Conservation (phyloP, 306 rosid genomes). For the Canavalia ensiformis region DNA sequence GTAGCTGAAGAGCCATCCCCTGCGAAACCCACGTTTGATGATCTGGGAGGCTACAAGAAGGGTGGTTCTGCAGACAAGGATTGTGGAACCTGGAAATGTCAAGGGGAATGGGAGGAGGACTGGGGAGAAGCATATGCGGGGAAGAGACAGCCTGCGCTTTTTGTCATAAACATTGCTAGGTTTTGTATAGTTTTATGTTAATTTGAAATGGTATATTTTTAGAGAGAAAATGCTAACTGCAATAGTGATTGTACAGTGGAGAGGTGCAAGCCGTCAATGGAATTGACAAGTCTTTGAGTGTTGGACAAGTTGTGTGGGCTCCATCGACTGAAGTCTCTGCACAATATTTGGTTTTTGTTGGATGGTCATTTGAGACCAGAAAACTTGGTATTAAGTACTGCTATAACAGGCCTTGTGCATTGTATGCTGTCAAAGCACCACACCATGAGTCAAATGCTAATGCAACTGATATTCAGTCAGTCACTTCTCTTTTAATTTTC, state of each 20-base stretch:
- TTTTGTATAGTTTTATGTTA: slow-evolving; percentile 39
- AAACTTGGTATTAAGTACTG: slow-evolving; percentile 95
- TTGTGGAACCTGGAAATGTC: slow-evolving; percentile 79
- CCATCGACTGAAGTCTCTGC: slow-evolving; percentile 64
- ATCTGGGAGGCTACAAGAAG: slow-evolving; percentile 66
- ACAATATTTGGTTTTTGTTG: slow-evolving; percentile 86
- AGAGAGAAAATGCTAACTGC: slow-evolving; percentile 28
- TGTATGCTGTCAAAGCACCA: slow-evolving; percentile 76
- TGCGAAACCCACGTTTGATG: slow-evolving; percentile 81
- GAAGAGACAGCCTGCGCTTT: slow-evolving; percentile 91
- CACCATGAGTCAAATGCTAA: slow-evolving; percentile 57
- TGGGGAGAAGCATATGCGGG: slow-evolving; percentile 98
- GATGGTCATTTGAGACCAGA: slow-evolving; percentile 84
- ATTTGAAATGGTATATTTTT: neutral
- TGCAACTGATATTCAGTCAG: slow-evolving; percentile 68
- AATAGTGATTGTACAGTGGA: slow-evolving; percentile 65
- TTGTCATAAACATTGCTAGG: slow-evolving; percentile 75
- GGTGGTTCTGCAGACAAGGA: slow-evolving; percentile 69
- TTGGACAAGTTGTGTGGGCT: slow-evolving; percentile 96
- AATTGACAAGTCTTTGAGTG: slow-evolving; percentile 75
- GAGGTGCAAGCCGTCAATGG: slow-evolving; percentile 79
- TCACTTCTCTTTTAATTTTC: slow-evolving; percentile 45
- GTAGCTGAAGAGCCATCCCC: slow-evolving; percentile 92
- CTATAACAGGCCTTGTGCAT: slow-evolving; percentile 86
- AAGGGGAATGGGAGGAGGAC: slow-evolving; percentile 91